Evolutionary conservation across 2,329 filamentous ascomycete species (phyloP).

Genomic region (Phialemoniopsis sp.): DNA sequence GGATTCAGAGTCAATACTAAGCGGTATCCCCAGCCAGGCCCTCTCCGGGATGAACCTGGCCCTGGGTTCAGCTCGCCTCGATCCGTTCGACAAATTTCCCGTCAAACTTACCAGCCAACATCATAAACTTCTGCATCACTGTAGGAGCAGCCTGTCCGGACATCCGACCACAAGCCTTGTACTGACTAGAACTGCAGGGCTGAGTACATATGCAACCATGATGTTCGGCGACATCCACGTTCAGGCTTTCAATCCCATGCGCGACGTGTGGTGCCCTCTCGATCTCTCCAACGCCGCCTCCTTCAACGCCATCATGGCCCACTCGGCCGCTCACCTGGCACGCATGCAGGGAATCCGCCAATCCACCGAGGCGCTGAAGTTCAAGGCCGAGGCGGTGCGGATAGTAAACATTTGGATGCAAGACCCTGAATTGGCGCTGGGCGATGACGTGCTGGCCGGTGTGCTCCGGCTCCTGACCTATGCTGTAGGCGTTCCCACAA

Average conservation of each 20-base stretch:
- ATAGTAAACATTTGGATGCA: slow-evolving; percentile 26
- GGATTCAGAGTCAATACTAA: too few species aligned
- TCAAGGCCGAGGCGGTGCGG: slow-evolving; percentile 27
- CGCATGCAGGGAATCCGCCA: slow-evolving; percentile 21
- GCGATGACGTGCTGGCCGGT: slow-evolving; percentile 19
- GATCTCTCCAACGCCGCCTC: slow-evolving; percentile 34
- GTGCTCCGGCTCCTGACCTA: slow-evolving; percentile 7
- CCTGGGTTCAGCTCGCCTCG: slow-evolving; percentile 17
- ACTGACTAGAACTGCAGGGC: slow-evolving; percentile 13
- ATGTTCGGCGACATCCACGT: slow-evolving; percentile 22
- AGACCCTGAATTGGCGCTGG: slow-evolving; percentile 19
- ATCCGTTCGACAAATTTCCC: slow-evolving; percentile 29
- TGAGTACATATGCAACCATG: slow-evolving; percentile 22
- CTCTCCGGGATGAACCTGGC: slow-evolving; percentile 21
- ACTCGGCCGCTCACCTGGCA: slow-evolving; percentile 31
- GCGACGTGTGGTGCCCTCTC: slow-evolving; percentile 31
- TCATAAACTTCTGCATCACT: slow-evolving; percentile 29
- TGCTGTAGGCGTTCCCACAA: slow-evolving; percentile 1
- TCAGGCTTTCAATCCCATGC: slow-evolving; percentile 28
- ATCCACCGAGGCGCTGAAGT: slow-evolving; percentile 20
- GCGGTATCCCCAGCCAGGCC: slow-evolving; percentile 13
- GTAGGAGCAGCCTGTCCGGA: slow-evolving; percentile 20
- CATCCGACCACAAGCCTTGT: neutral
- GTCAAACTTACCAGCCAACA: slow-evolving; percentile 24
- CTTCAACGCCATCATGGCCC: slow-evolving; percentile 34